A percentile compares a stretch with the other conserved stretches of the same genome.
phyloP scores from a whole-genome alignment of 1,139 yeast genomes.

The Yarrowia galli region DNA sequence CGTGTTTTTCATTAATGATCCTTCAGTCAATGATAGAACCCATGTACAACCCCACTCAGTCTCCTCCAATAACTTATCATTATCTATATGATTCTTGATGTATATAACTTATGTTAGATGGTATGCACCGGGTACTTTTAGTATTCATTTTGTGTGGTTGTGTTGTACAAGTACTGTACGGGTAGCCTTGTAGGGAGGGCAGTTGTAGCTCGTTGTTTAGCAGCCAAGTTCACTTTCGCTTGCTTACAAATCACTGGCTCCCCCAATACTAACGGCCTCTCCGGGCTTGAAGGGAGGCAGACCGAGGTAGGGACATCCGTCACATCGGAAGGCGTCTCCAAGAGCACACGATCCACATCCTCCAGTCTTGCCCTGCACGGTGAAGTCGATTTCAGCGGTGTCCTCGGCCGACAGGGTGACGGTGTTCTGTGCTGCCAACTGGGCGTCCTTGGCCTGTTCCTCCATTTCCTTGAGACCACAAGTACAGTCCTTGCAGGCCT shows the following conservation, averaged over 20 bases:
- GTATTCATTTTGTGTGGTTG: not conserved
- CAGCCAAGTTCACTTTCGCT: no score
- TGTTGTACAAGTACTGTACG: no score
- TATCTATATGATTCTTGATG: conserved; percentile 4
- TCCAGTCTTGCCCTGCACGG: conserved; percentile 82
- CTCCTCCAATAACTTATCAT: conserved; percentile 15
- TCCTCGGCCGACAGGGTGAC: conserved; percentile 71
- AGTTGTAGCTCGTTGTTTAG: no score
- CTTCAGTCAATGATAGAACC: no score
- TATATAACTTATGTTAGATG: conserved; percentile 41
- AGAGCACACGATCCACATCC: conserved; percentile 97
- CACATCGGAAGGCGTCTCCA: conserved; percentile 98
- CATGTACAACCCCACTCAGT: no score
- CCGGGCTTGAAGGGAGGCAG: conserved; percentile 98
- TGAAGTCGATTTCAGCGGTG: conserved; percentile 85
- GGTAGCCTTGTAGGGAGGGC: no score
- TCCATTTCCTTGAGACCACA: conserved; percentile 89
- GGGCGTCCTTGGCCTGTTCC: conserved; percentile 52
- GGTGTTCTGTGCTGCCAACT: conserved; percentile 45
- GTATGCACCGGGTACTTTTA: conserved; percentile 1
- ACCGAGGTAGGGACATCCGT: conserved; percentile 96
- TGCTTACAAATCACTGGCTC: conserved; percentile 1
- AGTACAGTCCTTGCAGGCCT: conserved; percentile 93
- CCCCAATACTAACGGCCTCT: conserved; percentile 58
- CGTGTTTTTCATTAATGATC: no score